Evolutionary conservation across 495 filamentous ascomycete genomes (phyloP), one percentile per base, ranked within the genome.

Genomic region (Clavariopsis aquatica): DNA sequence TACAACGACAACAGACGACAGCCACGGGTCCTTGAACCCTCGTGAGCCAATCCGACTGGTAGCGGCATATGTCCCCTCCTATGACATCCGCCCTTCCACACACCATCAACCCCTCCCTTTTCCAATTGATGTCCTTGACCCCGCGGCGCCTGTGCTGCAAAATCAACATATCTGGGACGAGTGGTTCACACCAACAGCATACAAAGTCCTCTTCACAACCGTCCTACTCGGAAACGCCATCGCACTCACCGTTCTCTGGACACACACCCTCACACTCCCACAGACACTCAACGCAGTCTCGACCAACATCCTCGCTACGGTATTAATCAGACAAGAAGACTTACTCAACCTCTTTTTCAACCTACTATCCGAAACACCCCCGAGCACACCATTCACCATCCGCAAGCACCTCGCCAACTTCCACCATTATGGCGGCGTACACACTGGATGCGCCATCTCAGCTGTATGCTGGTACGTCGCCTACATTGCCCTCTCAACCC

Each of bases 351-450:
- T 24, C 27, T 22, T 52, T 22, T 52, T 24, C 49, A 7, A 7
- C 5, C 22, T 52, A 6, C 4, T 24, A 24, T 15, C 49, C 4
- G 6, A 17, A 9, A 17, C 24, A 15, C 49, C 49, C 6, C 19
- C 12, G 19, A 26, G n/a, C 26, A 36, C 28, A 20, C 52, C 52
- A 19, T 24, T 41, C 17, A 13, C 38, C 52, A 15, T 56, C 9
- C 26, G 31, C 4, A 34, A 24, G 34, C 52, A 24, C 23, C 12
- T 56, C 10, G 52, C 52, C n/a, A 20, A 56, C 23, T 20, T 56
- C 34, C 26, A 56, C 23, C 52, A 56, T 28, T 56, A 6, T 27
- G 52, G 52, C 2, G 52, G 52, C 38, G 12, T 56, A 3, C 52
- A 56, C 19, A 15, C 10, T 8, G 26, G 27, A 6, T 34, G 27